A percentile compares a stretch with the other conserved stretches of the same genome.
phyloP scores from a whole-genome alignment of 163 green algal species.

The Scenedesmus sp. region DNA sequence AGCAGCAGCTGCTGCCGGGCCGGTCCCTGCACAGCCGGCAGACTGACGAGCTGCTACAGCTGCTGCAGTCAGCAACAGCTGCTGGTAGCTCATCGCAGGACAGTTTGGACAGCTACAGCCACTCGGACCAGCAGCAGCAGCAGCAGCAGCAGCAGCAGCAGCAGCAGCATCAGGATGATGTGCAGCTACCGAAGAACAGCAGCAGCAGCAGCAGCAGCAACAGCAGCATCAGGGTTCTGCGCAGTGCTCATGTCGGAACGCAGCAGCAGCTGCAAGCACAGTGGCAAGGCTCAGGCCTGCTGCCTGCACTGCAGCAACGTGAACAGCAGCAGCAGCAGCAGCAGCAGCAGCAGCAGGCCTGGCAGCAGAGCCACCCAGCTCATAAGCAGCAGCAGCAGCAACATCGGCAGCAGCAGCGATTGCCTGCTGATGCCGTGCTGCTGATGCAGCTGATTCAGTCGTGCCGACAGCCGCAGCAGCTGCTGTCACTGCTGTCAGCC shows the following conservation, averaged over 20 bases:
- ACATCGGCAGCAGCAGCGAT: not conserved
- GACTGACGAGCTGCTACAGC: conserved; percentile 22
- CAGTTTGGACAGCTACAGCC: not conserved
- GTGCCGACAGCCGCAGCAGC: conserved; percentile 16
- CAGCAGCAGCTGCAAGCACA: conserved; percentile 28
- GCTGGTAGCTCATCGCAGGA: not conserved
- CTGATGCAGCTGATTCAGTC: conserved; percentile 25
- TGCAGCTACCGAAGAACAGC: too few species aligned
- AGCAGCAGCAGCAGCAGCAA: conserved; percentile 22
- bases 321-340: not conserved
- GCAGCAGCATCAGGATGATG: not conserved
- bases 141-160: conserved; percentile 26
- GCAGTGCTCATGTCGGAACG: not conserved
- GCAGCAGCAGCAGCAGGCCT: not conserved
- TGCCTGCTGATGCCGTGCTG: not conserved
- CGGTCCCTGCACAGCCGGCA: conserved; percentile 17
- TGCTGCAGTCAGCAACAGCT: conserved; percentile 22
- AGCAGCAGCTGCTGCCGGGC: conserved; percentile 24
- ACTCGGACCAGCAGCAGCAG: not conserved
- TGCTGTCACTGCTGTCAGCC: conserved; percentile 17
- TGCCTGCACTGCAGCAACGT: not conserved
- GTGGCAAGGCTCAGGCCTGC: not conserved
- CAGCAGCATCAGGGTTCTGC: conserved; percentile 1
- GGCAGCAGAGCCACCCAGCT: not conserved
- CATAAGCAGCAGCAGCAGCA: not conserved